Percentiles rank a stretch among this genome's conserved stretches.
Evolutionary conservation across 2,329 filamentous ascomycete genomes (phyloP).

Genomic region (Aspergillus hortae): DNA sequence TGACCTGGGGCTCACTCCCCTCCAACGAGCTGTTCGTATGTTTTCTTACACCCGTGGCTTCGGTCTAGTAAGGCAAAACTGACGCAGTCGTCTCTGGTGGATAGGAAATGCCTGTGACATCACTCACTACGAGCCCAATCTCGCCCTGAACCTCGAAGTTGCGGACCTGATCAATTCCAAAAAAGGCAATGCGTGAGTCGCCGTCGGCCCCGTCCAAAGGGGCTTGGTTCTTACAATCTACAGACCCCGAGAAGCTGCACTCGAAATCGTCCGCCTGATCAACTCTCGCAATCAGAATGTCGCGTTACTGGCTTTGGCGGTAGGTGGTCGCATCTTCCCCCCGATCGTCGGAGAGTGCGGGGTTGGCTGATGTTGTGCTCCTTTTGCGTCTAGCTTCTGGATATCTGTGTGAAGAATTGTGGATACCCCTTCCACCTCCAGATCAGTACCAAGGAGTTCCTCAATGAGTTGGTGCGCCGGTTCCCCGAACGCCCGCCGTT

Average conservation of each 20-base stretch:
- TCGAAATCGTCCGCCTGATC: slow-evolving; percentile 88
- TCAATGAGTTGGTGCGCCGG: slow-evolving; percentile 93
- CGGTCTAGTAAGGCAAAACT: not conserved
- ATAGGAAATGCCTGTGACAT: slow-evolving; percentile 83
- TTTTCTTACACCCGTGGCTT: slow-evolving; percentile 4
- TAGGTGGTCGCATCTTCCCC: slow-evolving; percentile 34
- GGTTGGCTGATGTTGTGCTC: slow-evolving; percentile 12
- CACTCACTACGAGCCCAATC: slow-evolving; percentile 96
- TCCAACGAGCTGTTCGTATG: slow-evolving; percentile 86
- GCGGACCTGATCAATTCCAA: slow-evolving; percentile 95
- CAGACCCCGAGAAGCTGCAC: slow-evolving; percentile 84
- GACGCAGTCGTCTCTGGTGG: not conserved
- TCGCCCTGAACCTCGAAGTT: slow-evolving; percentile 94
- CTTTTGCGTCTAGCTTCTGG: slow-evolving; percentile 61
- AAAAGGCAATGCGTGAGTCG: slow-evolving; percentile 75
- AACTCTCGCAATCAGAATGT: slow-evolving; percentile 98
- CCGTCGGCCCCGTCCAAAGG: not conserved
- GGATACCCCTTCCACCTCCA: slow-evolving; percentile 98
- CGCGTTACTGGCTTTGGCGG: slow-evolving; percentile 76
- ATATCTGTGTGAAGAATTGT: slow-evolving; percentile 99
- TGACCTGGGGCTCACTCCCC: slow-evolving; percentile 74
- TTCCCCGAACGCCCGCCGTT: slow-evolving; percentile 92
- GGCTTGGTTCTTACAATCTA: slow-evolving; percentile 20
- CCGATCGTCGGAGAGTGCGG: slow-evolving; percentile 7
- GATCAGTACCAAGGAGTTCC: slow-evolving; percentile 97